Base-by-base conservation (phyloP, 2,329 filamentous ascomycete genomes). In the Ophiocordyceps sinensis region DNA sequence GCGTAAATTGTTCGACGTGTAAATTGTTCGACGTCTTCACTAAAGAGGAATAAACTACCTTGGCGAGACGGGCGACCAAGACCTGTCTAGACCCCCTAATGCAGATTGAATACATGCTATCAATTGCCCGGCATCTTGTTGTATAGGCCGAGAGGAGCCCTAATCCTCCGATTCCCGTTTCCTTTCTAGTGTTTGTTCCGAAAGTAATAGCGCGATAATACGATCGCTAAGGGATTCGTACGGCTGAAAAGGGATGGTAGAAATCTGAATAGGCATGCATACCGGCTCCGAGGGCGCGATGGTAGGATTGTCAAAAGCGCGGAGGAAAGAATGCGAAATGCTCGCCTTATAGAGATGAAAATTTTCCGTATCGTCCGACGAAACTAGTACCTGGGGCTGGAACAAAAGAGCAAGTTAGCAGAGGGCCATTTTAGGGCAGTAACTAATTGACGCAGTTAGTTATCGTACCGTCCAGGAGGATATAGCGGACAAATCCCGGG, bases 311-410 rank as follows among this genome's bases (percentile, higher is more conserved):
- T 45, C 37, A 15, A 45, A 31, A 31, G 37, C 43, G 30, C 43
- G 39, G 8, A 45, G 37, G 10, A 45, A 36, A 14, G 40, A 36
- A 9, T 37, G 30, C 3, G 39, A 19, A 15, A 44, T 38, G n/a
- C 36, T 14, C 14, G 44, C 42, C 26, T 28, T 38, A 26, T 45
- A 44, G 8, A 45, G 44, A 28, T 44, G 34, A 7, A 45, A 9
- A 34, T 30, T 37, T n/a, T 37, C 41, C 15, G 21, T 34, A 19
- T 36, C 32, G 14, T 11, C 5, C 32, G 32, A 36, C n/a, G 32
- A 11, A 5, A 36, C 32, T 15, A 40, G 29, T 4, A 40, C n/a
- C 15, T 31, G 28, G 19, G 29, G n/a, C 38, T 40, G 23, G 38
- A 15, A 32, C 31, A 10, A 31, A 10, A n/a, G 12, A n/a, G 12